These are phyloP conservation scores for Collybiopsis confluens DNA, from an alignment of 768 basidiomycete genomes.

Conservation along the genomic window DNA sequence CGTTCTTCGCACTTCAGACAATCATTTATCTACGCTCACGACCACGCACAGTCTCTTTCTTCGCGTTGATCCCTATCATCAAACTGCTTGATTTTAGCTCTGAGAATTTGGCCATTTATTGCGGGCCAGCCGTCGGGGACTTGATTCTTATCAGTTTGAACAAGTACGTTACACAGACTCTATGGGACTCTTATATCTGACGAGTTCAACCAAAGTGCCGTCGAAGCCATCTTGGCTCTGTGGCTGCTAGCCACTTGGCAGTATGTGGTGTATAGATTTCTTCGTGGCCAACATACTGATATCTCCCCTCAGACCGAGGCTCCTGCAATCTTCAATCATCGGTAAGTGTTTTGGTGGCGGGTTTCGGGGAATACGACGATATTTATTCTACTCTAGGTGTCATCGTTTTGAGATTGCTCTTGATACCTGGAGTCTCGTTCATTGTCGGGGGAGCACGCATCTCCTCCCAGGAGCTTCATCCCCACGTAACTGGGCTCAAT, in stretches of 20 bases:
- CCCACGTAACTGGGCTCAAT: constrained; percentile 37
- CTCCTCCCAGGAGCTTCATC: constrained; percentile 38
- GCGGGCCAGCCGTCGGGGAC: constrained; percentile 46
- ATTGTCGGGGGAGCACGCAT: constrained; percentile 38
- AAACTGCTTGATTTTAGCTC: constrained; percentile 47
- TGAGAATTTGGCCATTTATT: constrained; percentile 47
- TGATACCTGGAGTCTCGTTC: constrained; percentile 42
- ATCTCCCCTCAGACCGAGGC: constrained; percentile 25
- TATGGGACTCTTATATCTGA: neutral
- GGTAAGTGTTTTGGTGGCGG: constrained; percentile 26
- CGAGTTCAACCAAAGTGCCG: constrained; percentile 27
- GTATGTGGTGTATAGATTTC: constrained; percentile 20
- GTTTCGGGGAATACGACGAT: no score
- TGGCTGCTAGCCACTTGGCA: constrained; percentile 43
- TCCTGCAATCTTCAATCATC: constrained; percentile 42
- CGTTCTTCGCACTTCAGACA: constrained; percentile 13
- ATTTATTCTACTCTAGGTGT: constrained; percentile 24
- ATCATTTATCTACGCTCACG: neutral
- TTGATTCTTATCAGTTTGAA: constrained; percentile 46
- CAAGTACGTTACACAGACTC: constrained; percentile 30
- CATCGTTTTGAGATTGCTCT: constrained; percentile 38
- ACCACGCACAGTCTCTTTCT: constrained; percentile 35
- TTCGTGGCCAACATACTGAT: neutral
- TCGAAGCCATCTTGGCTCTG: constrained; percentile 48
- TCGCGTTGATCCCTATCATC: constrained; percentile 47